Evolutionary conservation across 2,329 filamentous ascomycete genomes (phyloP).

Genomic region (Cryphonectria naterciae): DNA sequence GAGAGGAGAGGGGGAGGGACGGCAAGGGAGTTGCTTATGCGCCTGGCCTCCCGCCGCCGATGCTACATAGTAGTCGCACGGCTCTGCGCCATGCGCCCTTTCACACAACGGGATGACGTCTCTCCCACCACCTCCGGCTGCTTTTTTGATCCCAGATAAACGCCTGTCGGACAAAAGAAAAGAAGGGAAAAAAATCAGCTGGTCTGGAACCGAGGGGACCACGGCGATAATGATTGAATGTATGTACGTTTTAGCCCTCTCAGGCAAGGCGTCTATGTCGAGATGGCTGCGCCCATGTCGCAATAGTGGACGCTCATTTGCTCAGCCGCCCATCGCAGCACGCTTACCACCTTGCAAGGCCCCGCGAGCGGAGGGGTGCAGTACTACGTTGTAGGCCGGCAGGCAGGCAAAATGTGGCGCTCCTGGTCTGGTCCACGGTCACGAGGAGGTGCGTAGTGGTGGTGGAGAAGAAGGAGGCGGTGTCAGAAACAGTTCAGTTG

Average conservation of each 20-base stretch:
- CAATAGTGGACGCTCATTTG: conserved; percentile 13
- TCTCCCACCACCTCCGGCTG: background rate
- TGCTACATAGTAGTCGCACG: background rate
- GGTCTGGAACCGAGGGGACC: conserved; percentile 6
- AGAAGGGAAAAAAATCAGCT: background rate
- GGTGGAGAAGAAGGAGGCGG: background rate
- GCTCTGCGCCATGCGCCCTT: background rate
- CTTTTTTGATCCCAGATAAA: background rate
- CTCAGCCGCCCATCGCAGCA: background rate
- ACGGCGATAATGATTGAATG: background rate
- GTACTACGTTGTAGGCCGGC: background rate
- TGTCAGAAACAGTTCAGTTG: background rate
- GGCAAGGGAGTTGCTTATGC: background rate
- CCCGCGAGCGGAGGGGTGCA: background rate
- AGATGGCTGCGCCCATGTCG: conserved; percentile 22
- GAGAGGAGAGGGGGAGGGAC: background rate
- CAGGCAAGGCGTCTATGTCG: conserved; percentile 22
- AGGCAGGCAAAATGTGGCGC: background rate
- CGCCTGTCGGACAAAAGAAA: background rate
- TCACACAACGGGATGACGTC: conserved; percentile 3
- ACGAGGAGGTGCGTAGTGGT: background rate
- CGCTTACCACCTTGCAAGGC: background rate
- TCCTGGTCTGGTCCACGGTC: background rate
- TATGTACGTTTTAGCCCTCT: conserved; percentile 4
- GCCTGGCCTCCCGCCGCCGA: background rate